Evolutionary conservation across 805 yeast species (phyloP).

Genomic region (Isabelozyma rhagii): DNA sequence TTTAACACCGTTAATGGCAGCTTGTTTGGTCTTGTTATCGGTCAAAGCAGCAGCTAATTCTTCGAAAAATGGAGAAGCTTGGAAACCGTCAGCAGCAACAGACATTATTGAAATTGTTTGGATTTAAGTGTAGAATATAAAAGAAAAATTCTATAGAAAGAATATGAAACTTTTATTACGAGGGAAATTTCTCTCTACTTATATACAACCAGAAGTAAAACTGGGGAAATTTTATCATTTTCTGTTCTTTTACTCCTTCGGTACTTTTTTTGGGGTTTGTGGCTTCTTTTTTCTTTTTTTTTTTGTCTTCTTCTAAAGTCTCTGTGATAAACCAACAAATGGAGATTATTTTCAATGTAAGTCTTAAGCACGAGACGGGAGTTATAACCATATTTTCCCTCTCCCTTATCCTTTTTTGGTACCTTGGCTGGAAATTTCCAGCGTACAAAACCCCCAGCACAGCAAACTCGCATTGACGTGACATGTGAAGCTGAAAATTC

Average conservation of each 20-base stretch:
- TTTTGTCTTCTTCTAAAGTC: no score
- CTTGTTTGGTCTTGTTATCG: constrained; percentile 31
- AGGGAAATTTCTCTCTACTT: no score
- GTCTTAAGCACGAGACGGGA: neutral
- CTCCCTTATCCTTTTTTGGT: neutral
- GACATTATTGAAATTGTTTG: constrained; percentile 10
- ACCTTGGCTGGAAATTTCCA: neutral
- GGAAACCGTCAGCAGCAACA: constrained; percentile 37
- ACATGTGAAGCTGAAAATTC: neutral
- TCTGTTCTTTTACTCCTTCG: no score
- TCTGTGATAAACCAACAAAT: neutral
- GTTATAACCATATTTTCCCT: neutral
- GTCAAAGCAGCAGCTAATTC: constrained; percentile 36
- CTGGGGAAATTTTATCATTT: no score
- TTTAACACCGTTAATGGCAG: constrained; percentile 48
- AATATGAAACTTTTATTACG: no score
- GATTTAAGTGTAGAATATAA: no score
- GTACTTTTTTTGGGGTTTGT: no score
- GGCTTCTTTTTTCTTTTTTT: no score
- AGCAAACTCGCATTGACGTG: neutral
- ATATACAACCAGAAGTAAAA: no score
- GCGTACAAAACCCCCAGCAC: neutral
- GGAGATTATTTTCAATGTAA: neutral
- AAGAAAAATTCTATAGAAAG: no score
- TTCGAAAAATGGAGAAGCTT: constrained; percentile 41